Evolutionary conservation across 1,284 basidiomycete species (phyloP), one percentile per base, ranked within the genome.

Genomic region (Malassezia slooffiae): DNA sequence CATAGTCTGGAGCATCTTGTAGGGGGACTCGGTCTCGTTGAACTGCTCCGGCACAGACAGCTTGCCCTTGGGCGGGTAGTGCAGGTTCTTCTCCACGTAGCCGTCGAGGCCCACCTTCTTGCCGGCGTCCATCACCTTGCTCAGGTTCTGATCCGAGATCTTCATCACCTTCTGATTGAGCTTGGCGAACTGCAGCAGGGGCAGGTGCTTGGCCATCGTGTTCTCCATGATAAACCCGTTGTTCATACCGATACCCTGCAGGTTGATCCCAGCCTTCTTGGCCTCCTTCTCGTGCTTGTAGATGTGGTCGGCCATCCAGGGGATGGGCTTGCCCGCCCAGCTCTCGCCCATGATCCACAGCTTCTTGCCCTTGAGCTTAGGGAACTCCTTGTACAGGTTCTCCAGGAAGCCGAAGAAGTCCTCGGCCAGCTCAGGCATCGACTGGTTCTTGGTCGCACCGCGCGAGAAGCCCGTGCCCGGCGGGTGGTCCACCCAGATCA

Each of bases 301-400:
- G 41, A 68, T 61, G 16, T 47, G 32, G 28, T 54, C 35, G 9
- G 69, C 64, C 56, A 93, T 88, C 70, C 87, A 91, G 13, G 91
- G 91, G 53, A 96, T 90, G 74, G 86, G 96, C 73, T 95, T 89
- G 15, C 91, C 91, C 13, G 88, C 90, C 66, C 81, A 97, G 51
- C 83, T 87, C 74, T 63, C 58, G 27, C 63, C 63, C 1, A 54
- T 60, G 24, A 61, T 40, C 28, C 43, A 56, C 5, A 57, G 53
- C 34, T 54, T 57, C 29, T 57, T 49, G 30, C 48, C 45, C 8
- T 41, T 43, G 11, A 58, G 13, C 31, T 52, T 43, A 16, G 47
- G 49, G 26, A 62, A 67, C 4, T 49, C 56, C 5, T 49, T 41
- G 40, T 47, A 56, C 34, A 57, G 57, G 39, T 57, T 51, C n/a